Evolutionary conservation across 495 filamentous ascomycete species (phyloP).

Genomic region (Thermothielavioides terrestris): DNA sequence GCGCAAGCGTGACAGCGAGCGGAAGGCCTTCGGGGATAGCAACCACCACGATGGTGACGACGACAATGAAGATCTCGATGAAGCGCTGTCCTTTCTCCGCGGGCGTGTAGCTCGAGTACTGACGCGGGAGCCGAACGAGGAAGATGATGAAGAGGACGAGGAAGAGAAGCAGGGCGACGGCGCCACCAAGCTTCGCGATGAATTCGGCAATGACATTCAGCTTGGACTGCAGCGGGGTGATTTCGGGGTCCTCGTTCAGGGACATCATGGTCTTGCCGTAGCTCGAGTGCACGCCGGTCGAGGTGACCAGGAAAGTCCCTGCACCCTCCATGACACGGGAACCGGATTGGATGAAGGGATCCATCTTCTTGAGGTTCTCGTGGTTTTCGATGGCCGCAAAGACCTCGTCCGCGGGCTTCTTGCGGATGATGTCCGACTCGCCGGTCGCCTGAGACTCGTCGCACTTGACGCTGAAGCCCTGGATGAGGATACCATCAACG

Average conservation of each 20-base stretch:
- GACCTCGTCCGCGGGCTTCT: slow-evolving; percentile 66
- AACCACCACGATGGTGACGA: slow-evolving; percentile 91
- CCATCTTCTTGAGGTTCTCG: slow-evolving; percentile 69
- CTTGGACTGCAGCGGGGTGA: slow-evolving; percentile 90
- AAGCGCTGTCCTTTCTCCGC: slow-evolving; percentile 79
- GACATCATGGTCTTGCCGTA: slow-evolving; percentile 94
- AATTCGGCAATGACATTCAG: slow-evolving; percentile 84
- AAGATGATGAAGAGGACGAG: slow-evolving; percentile 92
- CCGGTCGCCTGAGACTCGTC: slow-evolving; percentile 80
- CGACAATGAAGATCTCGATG: slow-evolving; percentile 87
- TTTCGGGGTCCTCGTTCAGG: slow-evolving; percentile 78
- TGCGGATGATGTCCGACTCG: slow-evolving; percentile 73
- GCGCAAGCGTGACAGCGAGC: slow-evolving; percentile 82
- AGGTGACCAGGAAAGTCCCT: slow-evolving; percentile 77
- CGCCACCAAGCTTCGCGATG: slow-evolving; percentile 86
- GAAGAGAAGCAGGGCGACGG: slow-evolving; percentile 77
- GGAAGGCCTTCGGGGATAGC: slow-evolving; percentile 92
- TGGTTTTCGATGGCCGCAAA: slow-evolving; percentile 69
- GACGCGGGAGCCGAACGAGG: slow-evolving; percentile 50
- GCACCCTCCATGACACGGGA: slow-evolving; percentile 88
- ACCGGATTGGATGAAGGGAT: slow-evolving; percentile 91
- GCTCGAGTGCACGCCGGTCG: slow-evolving; percentile 76
- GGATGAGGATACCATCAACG: slow-evolving; percentile 64
- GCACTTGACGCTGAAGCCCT: slow-evolving; percentile 66
- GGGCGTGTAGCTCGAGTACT: slow-evolving; percentile 41